Conservation (phyloP, 2,329 filamentous ascomycete genomes). For the Ophiostoma angusticollis region DNA sequence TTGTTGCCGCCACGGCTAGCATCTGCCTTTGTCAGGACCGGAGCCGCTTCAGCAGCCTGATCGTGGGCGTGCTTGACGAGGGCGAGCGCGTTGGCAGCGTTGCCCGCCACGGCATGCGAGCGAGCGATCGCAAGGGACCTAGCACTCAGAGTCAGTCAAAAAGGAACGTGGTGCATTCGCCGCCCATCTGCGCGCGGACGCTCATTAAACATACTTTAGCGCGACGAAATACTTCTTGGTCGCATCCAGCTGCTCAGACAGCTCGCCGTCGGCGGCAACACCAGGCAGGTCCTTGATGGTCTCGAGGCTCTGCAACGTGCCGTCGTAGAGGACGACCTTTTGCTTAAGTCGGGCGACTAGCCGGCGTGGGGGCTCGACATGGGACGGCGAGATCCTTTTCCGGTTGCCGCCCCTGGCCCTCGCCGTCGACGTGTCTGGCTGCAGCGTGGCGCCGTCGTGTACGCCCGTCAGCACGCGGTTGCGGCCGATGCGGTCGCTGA, state of each 20-base stretch:
- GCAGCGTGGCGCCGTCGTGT: constrained; percentile 57
- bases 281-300: constrained; percentile 82
- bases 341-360: constrained; percentile 74
- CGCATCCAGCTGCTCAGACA: constrained; percentile 65
- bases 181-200: no score
- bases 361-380: constrained; percentile 57
- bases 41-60: constrained; percentile 40
- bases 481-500: constrained; percentile 88
- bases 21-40: constrained; percentile 30
- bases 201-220: constrained; percentile 62
- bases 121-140: constrained; percentile 75
- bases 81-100: constrained; percentile 69
- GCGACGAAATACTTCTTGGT: constrained; percentile 77
- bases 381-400: constrained; percentile 23
- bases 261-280: constrained; percentile 67
- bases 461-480: constrained; percentile 81
- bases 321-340: constrained; percentile 79
- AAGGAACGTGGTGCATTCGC: neutral
- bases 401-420: constrained; percentile 22
- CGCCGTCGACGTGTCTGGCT: constrained; percentile 26
- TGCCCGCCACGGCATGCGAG: constrained; percentile 64
- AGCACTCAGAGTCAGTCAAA: neutral
- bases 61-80: constrained; percentile 62
- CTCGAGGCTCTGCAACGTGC: constrained; percentile 79
- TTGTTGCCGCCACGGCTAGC: constrained; percentile 5